Evolutionary conservation across 305 asterid species (phyloP).

Genomic region (Fraxinus nigra): DNA sequence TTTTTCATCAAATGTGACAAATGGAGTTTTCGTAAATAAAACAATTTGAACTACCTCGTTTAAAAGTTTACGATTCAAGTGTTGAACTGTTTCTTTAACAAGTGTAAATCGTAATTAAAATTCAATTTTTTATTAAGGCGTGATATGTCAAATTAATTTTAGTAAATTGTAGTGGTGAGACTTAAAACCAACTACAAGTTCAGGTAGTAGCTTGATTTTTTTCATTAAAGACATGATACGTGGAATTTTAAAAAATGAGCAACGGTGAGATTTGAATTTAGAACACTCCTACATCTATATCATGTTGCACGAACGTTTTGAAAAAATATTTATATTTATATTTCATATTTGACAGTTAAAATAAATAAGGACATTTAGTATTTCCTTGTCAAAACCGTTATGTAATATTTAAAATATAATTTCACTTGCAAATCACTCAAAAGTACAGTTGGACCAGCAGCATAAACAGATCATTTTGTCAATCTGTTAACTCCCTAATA

Average conservation of each 20-base stretch:
- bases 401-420: neutral
- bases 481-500: conserved; percentile 23
- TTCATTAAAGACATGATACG: neutral
- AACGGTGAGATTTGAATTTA: no score
- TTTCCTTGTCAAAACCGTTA: neutral
- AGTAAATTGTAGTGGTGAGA: neutral
- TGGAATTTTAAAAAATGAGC: no score
- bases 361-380: neutral
- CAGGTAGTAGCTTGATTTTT: neutral
- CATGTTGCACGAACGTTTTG: neutral
- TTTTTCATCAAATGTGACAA: neutral
- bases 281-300: neutral
- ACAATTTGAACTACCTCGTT: neutral
- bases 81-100: neutral
- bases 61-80: neutral
- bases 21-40: neutral
- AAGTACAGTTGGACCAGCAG: conserved; percentile 32
- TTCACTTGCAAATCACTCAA: conserved; percentile 56
- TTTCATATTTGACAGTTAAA: neutral
- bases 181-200: neutral
- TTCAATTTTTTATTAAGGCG: neutral
- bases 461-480: conserved; percentile 25
- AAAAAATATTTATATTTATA: neutral
- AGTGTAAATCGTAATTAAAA: neutral
- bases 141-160: neutral